Evolutionary conservation across 1,284 basidiomycete species (phyloP).

Genomic region (Phellopilus nigrolimitatus): DNA sequence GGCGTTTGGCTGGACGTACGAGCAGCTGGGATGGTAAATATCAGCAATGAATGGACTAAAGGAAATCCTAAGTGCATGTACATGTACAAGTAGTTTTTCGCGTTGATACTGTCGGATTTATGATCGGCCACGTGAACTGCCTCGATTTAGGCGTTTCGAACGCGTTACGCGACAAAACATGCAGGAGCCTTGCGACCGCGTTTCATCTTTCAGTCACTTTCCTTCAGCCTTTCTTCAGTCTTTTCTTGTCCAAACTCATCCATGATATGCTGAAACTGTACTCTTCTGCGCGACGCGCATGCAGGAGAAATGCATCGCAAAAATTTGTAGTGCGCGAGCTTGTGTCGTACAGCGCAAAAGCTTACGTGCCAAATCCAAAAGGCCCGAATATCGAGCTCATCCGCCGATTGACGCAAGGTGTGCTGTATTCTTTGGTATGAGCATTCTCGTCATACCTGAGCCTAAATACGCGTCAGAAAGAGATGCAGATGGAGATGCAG

Average conservation of each 20-base stretch:
- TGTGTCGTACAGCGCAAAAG: conserved; percentile 11
- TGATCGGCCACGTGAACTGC: no score
- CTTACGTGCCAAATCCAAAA: conserved; percentile 13
- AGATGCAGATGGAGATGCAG: conserved; percentile 4
- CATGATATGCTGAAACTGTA: not conserved
- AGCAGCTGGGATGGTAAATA: conserved; percentile 23
- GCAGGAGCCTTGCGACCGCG: no score
- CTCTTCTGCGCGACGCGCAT: not conserved
- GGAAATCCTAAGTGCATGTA: no score
- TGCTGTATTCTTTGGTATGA: not conserved
- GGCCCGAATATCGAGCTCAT: conserved; percentile 17
- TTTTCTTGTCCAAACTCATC: not conserved
- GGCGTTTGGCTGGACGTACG: conserved; percentile 23
- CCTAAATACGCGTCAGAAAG: conserved; percentile 7
- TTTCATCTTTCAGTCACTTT: not conserved
- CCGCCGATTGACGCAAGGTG: conserved; percentile 8
- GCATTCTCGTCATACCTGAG: not conserved
- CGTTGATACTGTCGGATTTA: no score
- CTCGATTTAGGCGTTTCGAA: no score
- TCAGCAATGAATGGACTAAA: not conserved
- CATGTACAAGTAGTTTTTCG: no score
- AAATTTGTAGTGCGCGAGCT: not conserved
- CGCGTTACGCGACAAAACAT: no score
- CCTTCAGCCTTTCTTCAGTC: not conserved
- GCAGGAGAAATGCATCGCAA: not conserved